These are phyloP conservation scores for Cytospora mali DNA, from an alignment of 2,329 filamentous ascomycete species.

Conservation along the genomic window DNA sequence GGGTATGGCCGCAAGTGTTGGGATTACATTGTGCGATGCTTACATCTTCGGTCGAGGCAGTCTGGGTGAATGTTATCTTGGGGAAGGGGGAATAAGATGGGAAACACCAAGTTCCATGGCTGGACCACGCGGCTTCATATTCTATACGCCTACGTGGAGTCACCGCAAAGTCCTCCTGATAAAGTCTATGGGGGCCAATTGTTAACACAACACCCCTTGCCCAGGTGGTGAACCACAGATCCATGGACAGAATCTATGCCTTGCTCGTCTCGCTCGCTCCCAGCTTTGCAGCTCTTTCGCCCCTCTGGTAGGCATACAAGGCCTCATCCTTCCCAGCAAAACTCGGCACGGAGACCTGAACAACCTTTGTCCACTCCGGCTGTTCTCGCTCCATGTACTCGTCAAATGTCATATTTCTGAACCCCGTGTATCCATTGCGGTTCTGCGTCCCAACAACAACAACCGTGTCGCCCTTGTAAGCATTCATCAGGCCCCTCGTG, in stretches of 20 bases:
- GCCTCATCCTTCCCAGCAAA: conserved; percentile 80
- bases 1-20: neutral
- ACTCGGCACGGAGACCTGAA: conserved; percentile 70
- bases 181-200: no score
- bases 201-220: no score
- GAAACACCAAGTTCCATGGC: no score
- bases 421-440: conserved; percentile 72
- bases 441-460: conserved; percentile 78
- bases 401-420: conserved; percentile 64
- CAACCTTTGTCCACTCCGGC: conserved; percentile 58
- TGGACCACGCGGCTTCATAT: neutral
- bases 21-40: neutral
- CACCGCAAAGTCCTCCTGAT: no score
- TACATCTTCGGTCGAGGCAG: neutral
- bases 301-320: conserved; percentile 65
- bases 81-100: neutral
- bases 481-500: conserved; percentile 61
- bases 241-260: neutral
- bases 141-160: no score
- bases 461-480: conserved; percentile 65
- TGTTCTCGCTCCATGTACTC: conserved; percentile 65
- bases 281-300: conserved; percentile 38
- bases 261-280: neutral
- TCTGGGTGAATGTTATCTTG: neutral
- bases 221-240: neutral